A percentile compares a stretch with the other conserved stretches of the same genome.
phyloP scores from a whole-genome alignment of 352 stramenopile species.

The Thalassiosira exigua region DNA sequence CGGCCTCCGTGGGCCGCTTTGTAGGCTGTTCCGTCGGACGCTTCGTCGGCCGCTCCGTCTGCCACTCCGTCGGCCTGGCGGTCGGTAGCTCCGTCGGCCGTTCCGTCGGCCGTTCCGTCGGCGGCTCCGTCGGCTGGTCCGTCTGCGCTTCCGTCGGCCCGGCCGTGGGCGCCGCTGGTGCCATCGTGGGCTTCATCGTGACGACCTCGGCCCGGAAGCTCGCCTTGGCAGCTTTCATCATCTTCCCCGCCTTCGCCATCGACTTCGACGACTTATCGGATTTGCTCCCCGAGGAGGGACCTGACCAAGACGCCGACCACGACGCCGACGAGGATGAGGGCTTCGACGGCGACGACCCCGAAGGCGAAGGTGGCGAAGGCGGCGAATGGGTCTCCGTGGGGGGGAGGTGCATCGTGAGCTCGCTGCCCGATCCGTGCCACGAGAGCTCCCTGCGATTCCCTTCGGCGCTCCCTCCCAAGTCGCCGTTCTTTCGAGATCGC shows the following conservation, averaged over 20 bases:
- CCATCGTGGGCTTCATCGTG: not conserved
- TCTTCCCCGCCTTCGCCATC: not conserved
- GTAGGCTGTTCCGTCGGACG: not conserved
- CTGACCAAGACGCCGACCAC: too few species aligned
- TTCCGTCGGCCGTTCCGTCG: not conserved
- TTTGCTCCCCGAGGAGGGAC: not conserved
- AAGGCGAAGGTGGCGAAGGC: too few species aligned
- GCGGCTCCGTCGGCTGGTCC: not conserved
- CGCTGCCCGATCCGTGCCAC: too few species aligned
- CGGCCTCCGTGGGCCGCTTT: not conserved
- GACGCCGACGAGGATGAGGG: too few species aligned
- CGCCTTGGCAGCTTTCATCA: not conserved
- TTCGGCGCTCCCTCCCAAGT: too few species aligned
- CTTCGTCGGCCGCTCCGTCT: not conserved
- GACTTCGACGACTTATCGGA: not conserved
- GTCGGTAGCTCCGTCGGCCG: not conserved
- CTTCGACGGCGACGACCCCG: too few species aligned
- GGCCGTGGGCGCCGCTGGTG: not conserved
- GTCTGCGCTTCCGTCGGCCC: not conserved
- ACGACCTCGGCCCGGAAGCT: not conserved
- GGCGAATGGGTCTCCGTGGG: too few species aligned
- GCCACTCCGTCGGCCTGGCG: too few species aligned
- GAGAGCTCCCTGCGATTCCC: too few species aligned
- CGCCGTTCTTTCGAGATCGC: too few species aligned
- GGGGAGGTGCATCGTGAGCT: too few species aligned